These are phyloP conservation scores for Basipetospora chlamydospora DNA, from an alignment of 2,329 filamentous ascomycete genomes.

Conservation along the genomic window DNA sequence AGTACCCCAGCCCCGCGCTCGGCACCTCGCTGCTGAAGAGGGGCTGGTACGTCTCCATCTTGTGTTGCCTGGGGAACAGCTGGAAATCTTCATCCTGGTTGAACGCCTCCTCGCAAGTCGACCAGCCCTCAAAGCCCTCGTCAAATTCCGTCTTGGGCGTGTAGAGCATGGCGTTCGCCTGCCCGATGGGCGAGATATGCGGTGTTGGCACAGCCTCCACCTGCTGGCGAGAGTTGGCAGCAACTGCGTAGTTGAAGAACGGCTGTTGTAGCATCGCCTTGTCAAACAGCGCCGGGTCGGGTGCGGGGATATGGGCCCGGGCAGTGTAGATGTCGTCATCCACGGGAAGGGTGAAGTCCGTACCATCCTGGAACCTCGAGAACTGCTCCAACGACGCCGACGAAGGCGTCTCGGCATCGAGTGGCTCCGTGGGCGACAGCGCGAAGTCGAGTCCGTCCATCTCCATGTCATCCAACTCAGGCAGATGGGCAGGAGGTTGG, in stretches of 20 bases:
- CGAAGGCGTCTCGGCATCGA: slow-evolving; percentile 13
- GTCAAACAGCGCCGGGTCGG: slow-evolving; percentile 21
- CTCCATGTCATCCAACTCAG: slow-evolving; percentile 24
- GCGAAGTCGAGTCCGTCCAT: slow-evolving; percentile 16
- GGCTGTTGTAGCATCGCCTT: slow-evolving; percentile 26
- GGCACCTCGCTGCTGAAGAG: slow-evolving; percentile 34
- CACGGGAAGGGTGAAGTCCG: slow-evolving; percentile 43
- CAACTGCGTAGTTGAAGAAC: not conserved
- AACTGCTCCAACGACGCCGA: slow-evolving; percentile 35
- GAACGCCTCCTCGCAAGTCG: slow-evolving; percentile 23
- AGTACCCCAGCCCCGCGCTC: slow-evolving; percentile 35
- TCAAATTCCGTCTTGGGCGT: slow-evolving; percentile 48
- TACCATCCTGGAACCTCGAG: slow-evolving; percentile 44
- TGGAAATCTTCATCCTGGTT: slow-evolving; percentile 50
- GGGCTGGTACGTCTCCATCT: slow-evolving; percentile 25
- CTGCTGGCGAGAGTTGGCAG: not conserved
- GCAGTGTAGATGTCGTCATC: slow-evolving; percentile 50
- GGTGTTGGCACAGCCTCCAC: slow-evolving; percentile 5
- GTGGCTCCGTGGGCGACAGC: slow-evolving; percentile 22
- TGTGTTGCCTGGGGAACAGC: slow-evolving; percentile 36
- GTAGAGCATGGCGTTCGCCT: slow-evolving; percentile 54
- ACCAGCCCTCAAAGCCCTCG: slow-evolving; percentile 47
- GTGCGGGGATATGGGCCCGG: slow-evolving; percentile 29
- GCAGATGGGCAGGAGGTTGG: slow-evolving; percentile 9
- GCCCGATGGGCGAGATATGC: slow-evolving; percentile 55